Evolutionary conservation across 192 early-diverging fungal species (phyloP), one percentile per base, ranked within the genome.

Genomic region (Linnemannia schmuckeri): DNA sequence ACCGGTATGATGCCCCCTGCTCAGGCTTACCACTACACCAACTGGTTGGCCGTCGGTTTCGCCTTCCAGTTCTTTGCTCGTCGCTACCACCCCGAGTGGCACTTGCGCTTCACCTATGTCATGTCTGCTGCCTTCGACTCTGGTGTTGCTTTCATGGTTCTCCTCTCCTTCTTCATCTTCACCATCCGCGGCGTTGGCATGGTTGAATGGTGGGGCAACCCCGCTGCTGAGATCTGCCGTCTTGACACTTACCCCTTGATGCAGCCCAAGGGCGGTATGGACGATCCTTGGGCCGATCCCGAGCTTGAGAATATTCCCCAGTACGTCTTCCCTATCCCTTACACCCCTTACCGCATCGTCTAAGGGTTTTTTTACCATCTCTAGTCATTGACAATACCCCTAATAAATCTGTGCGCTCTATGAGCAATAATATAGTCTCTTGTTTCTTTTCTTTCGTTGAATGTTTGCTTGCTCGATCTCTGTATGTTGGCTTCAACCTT

Each of bases 51-150:
- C 20, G 24, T 89, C 46, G 84, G 89, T 27, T 92, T 89, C 70
- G 49, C 93, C 44, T 91, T 89, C 74, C 88, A 92, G 87, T 92
- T 76, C 69, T 88, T 72, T 37, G 42, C 92, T 13, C n/a, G n/a
- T n/a, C n/a, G n/a, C n/a, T n/a, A n/a, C n/a, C n/a, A n/a, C n/a
- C n/a, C n/a, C n/a, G n/a, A n/a, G n/a, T n/a, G n/a, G n/a, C n/a
- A n/a, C n/a, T n/a, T n/a, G n/a, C n/a, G 90, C 77, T 95, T 93
- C 88, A 93, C 92, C 87, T 95, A 93, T 82, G 91, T 94, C n/a
- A 78, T 93, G 15, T 92, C 91, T 35, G 92, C 93, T 40, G 92
- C 90, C 3, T 77, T 93, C 24, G 94, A 94, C 82, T 84, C 88
- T 47, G 93, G 93, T 47, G 83, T 88, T 9, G 91, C 90, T 7